A percentile compares a stretch with the other conserved stretches of the same genome.
Conservation (phyloP, 208 protist species). For the Crithidia brevicula region DNA sequence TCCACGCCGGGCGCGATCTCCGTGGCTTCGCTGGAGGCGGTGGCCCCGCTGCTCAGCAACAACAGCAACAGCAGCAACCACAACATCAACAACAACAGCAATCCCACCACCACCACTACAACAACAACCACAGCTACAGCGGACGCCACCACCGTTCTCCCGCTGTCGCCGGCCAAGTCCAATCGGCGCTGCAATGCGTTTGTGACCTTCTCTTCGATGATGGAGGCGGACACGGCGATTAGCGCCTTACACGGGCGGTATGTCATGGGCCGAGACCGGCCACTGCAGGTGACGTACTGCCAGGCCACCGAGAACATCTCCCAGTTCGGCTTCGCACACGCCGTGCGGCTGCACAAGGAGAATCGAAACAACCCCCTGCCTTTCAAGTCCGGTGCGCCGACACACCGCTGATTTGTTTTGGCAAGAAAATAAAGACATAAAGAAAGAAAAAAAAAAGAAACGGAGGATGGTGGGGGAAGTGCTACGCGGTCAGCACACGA, state of each 20-base stretch:
- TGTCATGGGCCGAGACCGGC: constrained; percentile 65
- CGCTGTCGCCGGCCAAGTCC: neutral
- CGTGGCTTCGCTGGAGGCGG: neutral
- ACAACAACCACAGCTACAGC: too few relatives aligned
- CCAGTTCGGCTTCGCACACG: constrained; percentile 57
- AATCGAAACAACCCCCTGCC: constrained; percentile 67
- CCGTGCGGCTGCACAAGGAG: constrained; percentile 42
- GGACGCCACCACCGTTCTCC: neutral
- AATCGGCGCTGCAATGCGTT: constrained; percentile 43
- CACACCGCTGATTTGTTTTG: neutral
- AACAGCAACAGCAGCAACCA: neutral
- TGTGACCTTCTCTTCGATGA: constrained; percentile 63
- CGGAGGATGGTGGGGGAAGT: too few relatives aligned
- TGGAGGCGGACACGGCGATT: constrained; percentile 73
- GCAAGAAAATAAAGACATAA: neutral
- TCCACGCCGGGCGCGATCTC: neutral
- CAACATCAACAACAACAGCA: neutral
- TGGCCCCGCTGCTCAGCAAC: neutral
- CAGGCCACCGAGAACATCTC: constrained; percentile 53
- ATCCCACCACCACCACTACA: too few relatives aligned
- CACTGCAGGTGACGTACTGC: constrained; percentile 76
- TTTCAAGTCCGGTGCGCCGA: constrained; percentile 3
- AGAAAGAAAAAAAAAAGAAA: neutral
- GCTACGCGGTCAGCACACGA: too few relatives aligned
- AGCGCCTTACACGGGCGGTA: constrained; percentile 54